Evolutionary conservation across 2,329 filamentous ascomycete species (phyloP), one percentile per base, ranked within the genome.

Genomic region (Coniochaeta sp.): DNA sequence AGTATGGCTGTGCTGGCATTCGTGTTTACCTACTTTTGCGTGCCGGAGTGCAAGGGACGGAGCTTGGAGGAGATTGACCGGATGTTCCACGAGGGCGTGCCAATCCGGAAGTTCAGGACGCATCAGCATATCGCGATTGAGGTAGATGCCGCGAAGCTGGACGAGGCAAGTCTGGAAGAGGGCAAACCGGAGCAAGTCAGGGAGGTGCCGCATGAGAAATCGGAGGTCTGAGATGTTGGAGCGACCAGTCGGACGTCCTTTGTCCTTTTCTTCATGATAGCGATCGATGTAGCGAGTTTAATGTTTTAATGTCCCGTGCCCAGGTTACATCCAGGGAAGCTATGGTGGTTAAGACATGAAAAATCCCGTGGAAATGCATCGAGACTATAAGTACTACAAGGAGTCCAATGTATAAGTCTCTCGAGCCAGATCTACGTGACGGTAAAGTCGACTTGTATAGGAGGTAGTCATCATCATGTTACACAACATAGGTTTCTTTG

Each of bases 1-100:
- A 60, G 65, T 22, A 62, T 70, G 26, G 65, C 68, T 9, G 59
- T 69, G 24, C 28, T 61, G 34, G 61, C 65, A 1, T 36, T 67
- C 6, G 44, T 70, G 2, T 70, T 70, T 38, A 63, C 62, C 1
- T 70, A 62, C 56, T 65, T 71, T 28, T 68, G 71, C 59, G 67
- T 77, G 6, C 76, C 75, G 3, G 76, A 78, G 61, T 74, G 71
- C 0, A 72, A 70, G 22, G 72, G 72, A 0, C 70, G 69, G 57
- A 72, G 68, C 42, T 62, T 77, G 58, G 75, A 77, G 64, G 73
- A 76, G 60, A 72, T 75, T 67, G 72, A 78, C 22, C 38, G 57
- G 2, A 55, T 68, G 16, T 69, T 67, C 55, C 42, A 62, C 19
- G 59, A 58, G 8, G 58, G 57, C 6, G 59, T 67, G 3, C 61